Conservation (phyloP, 2,329 filamentous ascomycete genomes). For the Apiospora sp. region DNA sequence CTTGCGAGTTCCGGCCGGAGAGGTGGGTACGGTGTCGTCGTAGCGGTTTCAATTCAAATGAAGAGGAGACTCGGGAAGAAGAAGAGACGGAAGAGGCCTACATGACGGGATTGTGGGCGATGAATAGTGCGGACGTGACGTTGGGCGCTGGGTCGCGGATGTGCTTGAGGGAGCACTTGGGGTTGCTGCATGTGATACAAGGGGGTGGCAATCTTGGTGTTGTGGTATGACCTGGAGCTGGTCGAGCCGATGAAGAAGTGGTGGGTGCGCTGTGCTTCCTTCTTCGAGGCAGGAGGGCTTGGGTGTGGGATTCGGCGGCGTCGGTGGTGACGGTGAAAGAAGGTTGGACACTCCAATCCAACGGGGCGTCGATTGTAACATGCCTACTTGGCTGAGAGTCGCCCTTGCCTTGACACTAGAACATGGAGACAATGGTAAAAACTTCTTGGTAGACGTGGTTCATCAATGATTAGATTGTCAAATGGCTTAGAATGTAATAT, state of each 20-base stretch:
- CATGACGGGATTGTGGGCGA: too few relatives aligned
- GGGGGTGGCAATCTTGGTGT: constrained; percentile 46
- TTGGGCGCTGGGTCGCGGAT: constrained; percentile 28
- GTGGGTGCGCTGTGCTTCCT: constrained; percentile 13
- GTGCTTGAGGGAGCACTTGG: constrained; percentile 34
- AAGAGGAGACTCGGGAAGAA: constrained; percentile 31
- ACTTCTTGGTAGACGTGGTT: too few relatives aligned
- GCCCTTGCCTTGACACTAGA: too few relatives aligned
- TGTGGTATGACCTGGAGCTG: constrained; percentile 40
- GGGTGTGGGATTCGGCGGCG: not conserved
- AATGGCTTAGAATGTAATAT: too few relatives aligned
- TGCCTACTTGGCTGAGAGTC: too few relatives aligned
- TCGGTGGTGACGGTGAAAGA: not conserved
- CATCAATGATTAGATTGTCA: too few relatives aligned
- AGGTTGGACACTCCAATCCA: too few relatives aligned
- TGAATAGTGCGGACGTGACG: constrained; percentile 49
- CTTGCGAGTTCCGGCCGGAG: constrained; percentile 49
- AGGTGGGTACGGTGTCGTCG: constrained; percentile 51
- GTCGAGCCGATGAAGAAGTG: not conserved
- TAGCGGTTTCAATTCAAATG: not conserved
- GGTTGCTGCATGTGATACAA: constrained; percentile 41
- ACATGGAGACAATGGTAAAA: too few relatives aligned
- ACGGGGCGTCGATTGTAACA: too few relatives aligned
- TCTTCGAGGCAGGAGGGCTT: constrained; percentile 1
- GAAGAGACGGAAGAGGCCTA: too few relatives aligned